phyloP scores from a whole-genome alignment of 2,329 filamentous ascomycete genomes.

The Diaporthe nobilis region DNA sequence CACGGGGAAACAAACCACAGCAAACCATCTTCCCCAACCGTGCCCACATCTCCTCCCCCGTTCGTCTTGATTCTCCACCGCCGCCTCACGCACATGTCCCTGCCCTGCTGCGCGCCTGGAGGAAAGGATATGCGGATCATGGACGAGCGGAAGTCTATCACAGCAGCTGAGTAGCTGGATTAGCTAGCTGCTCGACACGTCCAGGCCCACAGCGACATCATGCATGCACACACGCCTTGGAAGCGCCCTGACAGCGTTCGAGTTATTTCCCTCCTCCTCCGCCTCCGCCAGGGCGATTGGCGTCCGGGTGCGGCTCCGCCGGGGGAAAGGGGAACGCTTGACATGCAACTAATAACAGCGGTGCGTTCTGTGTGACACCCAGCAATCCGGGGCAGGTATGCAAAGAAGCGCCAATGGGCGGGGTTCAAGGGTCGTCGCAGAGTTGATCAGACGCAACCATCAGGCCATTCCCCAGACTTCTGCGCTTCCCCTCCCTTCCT shows the following conservation, averaged over 20 bases:
- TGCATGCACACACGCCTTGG: conserved; percentile 11
- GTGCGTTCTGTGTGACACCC: background rate
- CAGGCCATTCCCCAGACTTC: conserved; percentile 35
- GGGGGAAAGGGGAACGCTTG: conserved; percentile 26
- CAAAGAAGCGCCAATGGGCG: background rate
- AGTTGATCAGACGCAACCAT: conserved; percentile 29
- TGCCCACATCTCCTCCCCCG: conserved; percentile 16
- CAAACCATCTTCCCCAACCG: conserved; percentile 17
- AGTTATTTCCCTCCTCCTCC: conserved; percentile 10
- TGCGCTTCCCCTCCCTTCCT: conserved; percentile 4
- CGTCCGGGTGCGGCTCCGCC: conserved; percentile 38
- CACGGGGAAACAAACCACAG: conserved; percentile 30
- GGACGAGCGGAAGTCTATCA: conserved; percentile 33
- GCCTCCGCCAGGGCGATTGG: conserved; percentile 17
- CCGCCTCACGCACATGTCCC: background rate
- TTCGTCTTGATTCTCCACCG: background rate
- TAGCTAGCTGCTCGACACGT: background rate
- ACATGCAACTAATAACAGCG: background rate
- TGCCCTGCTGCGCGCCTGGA: background rate
- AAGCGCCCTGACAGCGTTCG: background rate
- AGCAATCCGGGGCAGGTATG: background rate
- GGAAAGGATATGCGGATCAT: conserved; percentile 3
- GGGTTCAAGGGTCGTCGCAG: conserved; percentile 4
- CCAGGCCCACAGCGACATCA: conserved; percentile 23
- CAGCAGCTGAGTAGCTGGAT: background rate